These are phyloP conservation scores for Marasmius sp. DNA, from an alignment of 1,284 basidiomycete species.

Conservation along the genomic window DNA sequence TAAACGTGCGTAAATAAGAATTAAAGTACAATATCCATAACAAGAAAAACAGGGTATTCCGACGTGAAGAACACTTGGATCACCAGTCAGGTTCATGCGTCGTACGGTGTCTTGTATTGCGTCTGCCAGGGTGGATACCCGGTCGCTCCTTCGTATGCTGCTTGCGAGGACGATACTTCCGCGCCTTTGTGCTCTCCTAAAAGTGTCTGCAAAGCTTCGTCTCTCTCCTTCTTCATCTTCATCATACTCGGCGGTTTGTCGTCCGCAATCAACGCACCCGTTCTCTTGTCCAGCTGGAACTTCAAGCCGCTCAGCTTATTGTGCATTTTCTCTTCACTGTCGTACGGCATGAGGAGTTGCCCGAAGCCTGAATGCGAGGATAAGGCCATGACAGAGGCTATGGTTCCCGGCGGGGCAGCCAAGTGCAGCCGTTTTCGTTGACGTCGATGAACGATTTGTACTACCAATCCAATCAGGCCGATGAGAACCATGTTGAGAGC, in stretches of 20 bases:
- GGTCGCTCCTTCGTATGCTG: slow-evolving; percentile 10
- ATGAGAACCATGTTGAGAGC: slow-evolving; percentile 45
- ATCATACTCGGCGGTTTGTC: slow-evolving; percentile 22
- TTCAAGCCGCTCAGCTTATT: slow-evolving; percentile 49
- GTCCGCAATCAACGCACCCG: slow-evolving; percentile 62
- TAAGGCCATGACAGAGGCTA: slow-evolving; percentile 53
- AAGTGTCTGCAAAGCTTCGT: slow-evolving; percentile 41
- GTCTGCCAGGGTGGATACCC: slow-evolving; percentile 5
- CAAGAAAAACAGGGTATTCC: not conserved
- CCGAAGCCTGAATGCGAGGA: slow-evolving; percentile 65
- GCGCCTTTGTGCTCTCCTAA: slow-evolving; percentile 23
- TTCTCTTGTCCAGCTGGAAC: slow-evolving; percentile 58
- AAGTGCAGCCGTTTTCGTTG: slow-evolving; percentile 52
- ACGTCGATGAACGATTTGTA: slow-evolving; percentile 47
- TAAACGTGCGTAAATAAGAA: not conserved
- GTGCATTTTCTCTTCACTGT: slow-evolving; percentile 42
- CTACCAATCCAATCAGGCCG: slow-evolving; percentile 41
- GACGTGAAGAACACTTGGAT: not conserved
- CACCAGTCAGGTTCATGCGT: not conserved
- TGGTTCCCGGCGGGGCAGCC: slow-evolving; percentile 56
- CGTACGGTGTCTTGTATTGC: slow-evolving; percentile 4
- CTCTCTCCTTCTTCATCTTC: slow-evolving; percentile 20
- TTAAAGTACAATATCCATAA: not conserved
- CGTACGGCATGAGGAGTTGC: slow-evolving; percentile 58
- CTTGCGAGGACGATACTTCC: slow-evolving; percentile 6